Conservation (phyloP, 805 yeast genomes). For the Starmerella roubikii region DNA sequence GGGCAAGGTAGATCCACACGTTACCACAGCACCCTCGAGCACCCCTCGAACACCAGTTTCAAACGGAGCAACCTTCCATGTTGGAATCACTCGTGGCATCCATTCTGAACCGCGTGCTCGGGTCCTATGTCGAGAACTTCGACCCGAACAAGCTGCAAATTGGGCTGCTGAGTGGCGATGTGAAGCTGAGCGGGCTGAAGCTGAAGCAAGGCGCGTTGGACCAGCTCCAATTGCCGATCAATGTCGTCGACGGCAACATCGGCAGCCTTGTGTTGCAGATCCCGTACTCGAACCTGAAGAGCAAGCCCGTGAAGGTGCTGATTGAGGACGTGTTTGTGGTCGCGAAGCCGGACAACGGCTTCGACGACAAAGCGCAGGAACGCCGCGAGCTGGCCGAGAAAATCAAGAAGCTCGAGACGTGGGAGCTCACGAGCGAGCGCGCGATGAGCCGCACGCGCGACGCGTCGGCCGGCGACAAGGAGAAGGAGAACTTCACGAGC, state of each 20-base stretch:
- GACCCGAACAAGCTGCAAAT: constrained; percentile 90
- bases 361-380: constrained; percentile 46
- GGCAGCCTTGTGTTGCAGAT: constrained; percentile 83
- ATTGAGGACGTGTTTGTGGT: constrained; percentile 78
- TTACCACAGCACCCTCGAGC: no score
- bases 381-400: constrained; percentile 53
- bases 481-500: constrained; percentile 66
- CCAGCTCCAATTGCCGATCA: constrained; percentile 68
- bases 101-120: constrained; percentile 30
- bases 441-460: constrained; percentile 23
- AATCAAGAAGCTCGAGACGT: constrained; percentile 49
- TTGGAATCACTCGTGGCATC: constrained; percentile 34
- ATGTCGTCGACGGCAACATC: constrained; percentile 76
- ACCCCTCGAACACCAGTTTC: no score
- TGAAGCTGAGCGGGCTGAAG: constrained; percentile 60
- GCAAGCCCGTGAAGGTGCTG: constrained; percentile 77
- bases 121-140: constrained; percentile 71
- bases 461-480: constrained; percentile 22
- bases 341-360: constrained; percentile 58
- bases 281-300: constrained; percentile 91
- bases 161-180: constrained; percentile 98
- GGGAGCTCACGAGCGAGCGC: constrained; percentile 32
- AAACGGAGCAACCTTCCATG: no score
- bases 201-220: constrained; percentile 83
- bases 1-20: no score